Evolutionary conservation across 164 flowering plant genomes (phyloP).

Genomic region (Vitis cinerea): DNA sequence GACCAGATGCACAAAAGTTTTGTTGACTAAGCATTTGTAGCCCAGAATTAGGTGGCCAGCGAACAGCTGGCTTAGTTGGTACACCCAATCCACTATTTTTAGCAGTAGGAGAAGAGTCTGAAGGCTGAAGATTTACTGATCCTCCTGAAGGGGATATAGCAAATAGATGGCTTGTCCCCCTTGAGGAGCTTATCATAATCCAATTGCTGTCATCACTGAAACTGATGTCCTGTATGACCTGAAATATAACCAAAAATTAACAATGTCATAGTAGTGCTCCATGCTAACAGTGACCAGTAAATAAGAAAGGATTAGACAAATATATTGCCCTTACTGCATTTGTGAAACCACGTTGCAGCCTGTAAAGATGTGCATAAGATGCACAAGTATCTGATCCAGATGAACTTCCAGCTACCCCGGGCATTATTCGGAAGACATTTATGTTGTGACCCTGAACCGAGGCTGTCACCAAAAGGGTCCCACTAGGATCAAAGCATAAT

Average conservation of each 20-base stretch:
- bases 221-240: constrained; percentile 86
- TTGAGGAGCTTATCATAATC: constrained; percentile 83
- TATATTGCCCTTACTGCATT: constrained; percentile 56
- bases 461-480: constrained; percentile 75
- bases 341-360: constrained; percentile 83
- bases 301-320: constrained; percentile 1
- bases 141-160: constrained; percentile 63
- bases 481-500: constrained; percentile 84
- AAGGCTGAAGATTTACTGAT: constrained; percentile 27
- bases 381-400: constrained; percentile 33
- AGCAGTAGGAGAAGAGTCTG: constrained; percentile 22
- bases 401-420: constrained; percentile 35
- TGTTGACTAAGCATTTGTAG: constrained; percentile 34
- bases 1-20: constrained; percentile 38
- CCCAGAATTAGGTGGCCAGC: constrained; percentile 33
- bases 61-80: constrained; percentile 24
- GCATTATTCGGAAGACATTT: constrained; percentile 69
- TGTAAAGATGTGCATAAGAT: constrained; percentile 65
- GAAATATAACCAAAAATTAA: constrained; percentile 10
- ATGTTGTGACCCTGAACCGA: constrained; percentile 86
- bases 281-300: background rate
- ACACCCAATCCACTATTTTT: constrained; percentile 27
- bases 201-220: constrained; percentile 77
- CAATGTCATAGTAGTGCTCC: background rate
- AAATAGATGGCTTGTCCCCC: constrained; percentile 86